Conservation (phyloP, 441 rosid genomes). For the Arabidopsis lyrata region DNA sequence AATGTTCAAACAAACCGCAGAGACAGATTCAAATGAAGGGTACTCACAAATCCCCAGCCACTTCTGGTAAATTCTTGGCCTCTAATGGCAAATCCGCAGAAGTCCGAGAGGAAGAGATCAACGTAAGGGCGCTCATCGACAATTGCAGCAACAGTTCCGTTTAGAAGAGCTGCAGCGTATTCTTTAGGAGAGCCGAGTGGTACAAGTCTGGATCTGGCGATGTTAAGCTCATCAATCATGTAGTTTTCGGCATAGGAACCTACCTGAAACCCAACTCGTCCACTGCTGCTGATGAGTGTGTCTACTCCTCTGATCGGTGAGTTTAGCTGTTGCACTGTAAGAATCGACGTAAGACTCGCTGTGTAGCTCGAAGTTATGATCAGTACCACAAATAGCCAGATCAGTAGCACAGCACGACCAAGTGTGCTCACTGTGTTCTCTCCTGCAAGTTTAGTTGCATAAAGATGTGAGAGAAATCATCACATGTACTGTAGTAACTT, state of each 20-base stretch:
- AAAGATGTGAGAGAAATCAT: slow-evolving; percentile 8
- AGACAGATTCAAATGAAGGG: slow-evolving; percentile 7
- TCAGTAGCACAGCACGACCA: slow-evolving; percentile 76
- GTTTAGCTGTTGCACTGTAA: slow-evolving; percentile 87
- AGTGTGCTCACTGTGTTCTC: slow-evolving; percentile 90
- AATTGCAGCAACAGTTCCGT: slow-evolving; percentile 79
- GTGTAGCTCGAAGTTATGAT: slow-evolving; percentile 94
- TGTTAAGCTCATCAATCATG: slow-evolving; percentile 69
- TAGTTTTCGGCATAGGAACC: slow-evolving; percentile 87
- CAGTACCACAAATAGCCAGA: slow-evolving; percentile 95
- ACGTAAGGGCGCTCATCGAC: slow-evolving; percentile 83
- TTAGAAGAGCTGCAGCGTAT: slow-evolving; percentile 67
- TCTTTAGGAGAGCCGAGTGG: slow-evolving; percentile 86
- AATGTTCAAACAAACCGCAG: slow-evolving; percentile 6
- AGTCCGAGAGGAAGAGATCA: slow-evolving; percentile 79
- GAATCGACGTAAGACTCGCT: slow-evolving; percentile 95
- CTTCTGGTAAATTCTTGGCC: slow-evolving; percentile 90
- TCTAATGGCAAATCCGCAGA: slow-evolving; percentile 76
- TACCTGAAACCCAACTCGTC: slow-evolving; percentile 73
- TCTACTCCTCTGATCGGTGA: slow-evolving; percentile 92
- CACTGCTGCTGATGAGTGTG: slow-evolving; percentile 62
- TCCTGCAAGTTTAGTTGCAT: slow-evolving; percentile 57
- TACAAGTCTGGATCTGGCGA: slow-evolving; percentile 74
- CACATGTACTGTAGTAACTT: slow-evolving; percentile 4
- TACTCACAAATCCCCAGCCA: slow-evolving; percentile 97